Evolutionary conservation across 257 asterid species (phyloP).

Genomic region (Lycium barbarum): DNA sequence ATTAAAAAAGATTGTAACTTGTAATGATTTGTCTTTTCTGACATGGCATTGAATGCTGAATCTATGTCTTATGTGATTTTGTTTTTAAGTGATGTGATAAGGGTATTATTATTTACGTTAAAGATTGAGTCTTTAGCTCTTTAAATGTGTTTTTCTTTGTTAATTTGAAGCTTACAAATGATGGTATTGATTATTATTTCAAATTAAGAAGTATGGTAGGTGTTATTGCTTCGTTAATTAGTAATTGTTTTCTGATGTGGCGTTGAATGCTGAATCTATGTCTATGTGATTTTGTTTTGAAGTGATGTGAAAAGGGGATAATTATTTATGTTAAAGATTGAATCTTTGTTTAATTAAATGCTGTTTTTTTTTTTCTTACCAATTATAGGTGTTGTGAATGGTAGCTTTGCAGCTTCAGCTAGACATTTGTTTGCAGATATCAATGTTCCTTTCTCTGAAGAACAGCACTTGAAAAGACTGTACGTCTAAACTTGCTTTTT

Average conservation of each 20-base stretch:
- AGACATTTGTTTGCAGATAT: conserved; percentile 54
- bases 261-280: background rate
- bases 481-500: conserved; percentile 34
- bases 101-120: background rate
- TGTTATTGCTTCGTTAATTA: background rate
- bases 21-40: background rate
- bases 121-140: background rate
- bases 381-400: conserved; percentile 44
- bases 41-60: background rate
- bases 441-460: conserved; percentile 44
- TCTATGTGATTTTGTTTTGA: background rate
- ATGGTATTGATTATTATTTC: background rate
- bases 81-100: background rate
- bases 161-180: background rate
- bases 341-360: background rate
- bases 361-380: background rate
- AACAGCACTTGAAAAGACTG: conserved; percentile 72
- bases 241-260: background rate
- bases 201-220: background rate
- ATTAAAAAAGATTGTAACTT: background rate
- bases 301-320: background rate
- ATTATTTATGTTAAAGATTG: background rate
- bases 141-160: background rate
- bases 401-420: conserved; percentile 45
- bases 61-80: background rate